Percentiles rank a stretch among this genome's conserved stretches.
These are phyloP conservation scores for Fusarium proliferatum DNA, from an alignment of 2,329 filamentous ascomycete genomes.

Conservation along the genomic window DNA sequence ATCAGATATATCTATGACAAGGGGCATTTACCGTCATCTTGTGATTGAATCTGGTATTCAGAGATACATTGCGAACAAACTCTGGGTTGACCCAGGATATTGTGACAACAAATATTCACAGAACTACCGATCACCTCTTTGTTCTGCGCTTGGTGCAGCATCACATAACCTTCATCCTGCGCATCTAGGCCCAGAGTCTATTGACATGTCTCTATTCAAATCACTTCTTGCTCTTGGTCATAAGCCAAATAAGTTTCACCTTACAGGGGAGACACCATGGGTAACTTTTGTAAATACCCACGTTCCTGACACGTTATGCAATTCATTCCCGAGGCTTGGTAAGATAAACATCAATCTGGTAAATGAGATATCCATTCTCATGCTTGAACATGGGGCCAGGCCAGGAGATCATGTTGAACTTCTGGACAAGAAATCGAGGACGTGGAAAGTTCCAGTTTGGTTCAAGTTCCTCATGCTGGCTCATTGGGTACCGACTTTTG, in stretches of 20 bases:
- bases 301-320: neutral
- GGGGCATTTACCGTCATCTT: slow-evolving; percentile 3
- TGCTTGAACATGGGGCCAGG: neutral
- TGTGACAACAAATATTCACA: neutral
- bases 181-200: neutral
- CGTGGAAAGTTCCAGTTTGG: slow-evolving; percentile 2
- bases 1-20: neutral
- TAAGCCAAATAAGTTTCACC: neutral
- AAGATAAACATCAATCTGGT: neutral
- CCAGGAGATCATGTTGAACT: neutral
- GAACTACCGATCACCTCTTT: neutral
- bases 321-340: neutral
- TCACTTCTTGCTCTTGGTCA: neutral
- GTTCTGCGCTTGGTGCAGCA: neutral
- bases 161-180: neutral
- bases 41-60: slow-evolving; percentile 1
- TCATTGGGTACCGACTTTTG: neutral
- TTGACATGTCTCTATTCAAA: neutral
- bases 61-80: neutral
- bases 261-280: neutral
- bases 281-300: neutral
- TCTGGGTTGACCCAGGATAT: neutral
- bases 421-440: neutral
- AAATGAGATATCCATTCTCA: neutral
- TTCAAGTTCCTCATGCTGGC: neutral